Conservation (phyloP, 2,329 filamentous ascomycete species). For the Purpureocillium lavendulum region DNA sequence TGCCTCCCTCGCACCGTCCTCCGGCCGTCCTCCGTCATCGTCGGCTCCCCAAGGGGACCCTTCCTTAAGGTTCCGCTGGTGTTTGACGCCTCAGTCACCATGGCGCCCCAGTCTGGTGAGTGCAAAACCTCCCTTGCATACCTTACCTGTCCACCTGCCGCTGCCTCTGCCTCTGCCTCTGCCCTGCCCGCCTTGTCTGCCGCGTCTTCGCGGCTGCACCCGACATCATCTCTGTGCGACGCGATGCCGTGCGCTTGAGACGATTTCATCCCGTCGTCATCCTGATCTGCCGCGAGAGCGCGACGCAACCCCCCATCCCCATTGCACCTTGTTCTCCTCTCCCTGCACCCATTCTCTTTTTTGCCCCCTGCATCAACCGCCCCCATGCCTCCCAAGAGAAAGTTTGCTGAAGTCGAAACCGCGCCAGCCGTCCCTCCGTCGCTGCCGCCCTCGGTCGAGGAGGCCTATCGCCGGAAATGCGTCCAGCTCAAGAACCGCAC, state of each 20-base stretch:
- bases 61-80: neutral
- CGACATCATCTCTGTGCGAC: neutral
- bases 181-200: neutral
- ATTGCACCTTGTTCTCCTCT: too few relatives aligned
- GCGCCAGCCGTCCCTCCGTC: slow-evolving; percentile 44
- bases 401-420: slow-evolving; percentile 26
- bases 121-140: slow-evolving; percentile 9
- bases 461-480: slow-evolving; percentile 94
- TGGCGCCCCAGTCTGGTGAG: slow-evolving; percentile 21
- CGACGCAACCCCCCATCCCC: too few relatives aligned
- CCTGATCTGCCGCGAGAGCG: neutral
- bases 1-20: too few relatives aligned
- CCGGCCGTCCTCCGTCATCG: too few relatives aligned
- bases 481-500: slow-evolving; percentile 88
- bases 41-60: too few relatives aligned
- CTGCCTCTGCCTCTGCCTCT: neutral
- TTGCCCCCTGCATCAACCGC: slow-evolving; percentile 1
- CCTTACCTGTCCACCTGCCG: neutral
- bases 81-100: slow-evolving; percentile 7
- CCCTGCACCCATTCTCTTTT: too few relatives aligned
- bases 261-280: neutral
- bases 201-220: too few relatives aligned
- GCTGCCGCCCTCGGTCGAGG: slow-evolving; percentile 83
- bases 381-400: slow-evolving; percentile 27
- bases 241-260: neutral